A percentile compares a stretch with the other conserved stretches of the same genome.
These are phyloP conservation scores for Oryza officinalis DNA, from an alignment of 176 grass and related monocot species.

Conservation along the genomic window DNA sequence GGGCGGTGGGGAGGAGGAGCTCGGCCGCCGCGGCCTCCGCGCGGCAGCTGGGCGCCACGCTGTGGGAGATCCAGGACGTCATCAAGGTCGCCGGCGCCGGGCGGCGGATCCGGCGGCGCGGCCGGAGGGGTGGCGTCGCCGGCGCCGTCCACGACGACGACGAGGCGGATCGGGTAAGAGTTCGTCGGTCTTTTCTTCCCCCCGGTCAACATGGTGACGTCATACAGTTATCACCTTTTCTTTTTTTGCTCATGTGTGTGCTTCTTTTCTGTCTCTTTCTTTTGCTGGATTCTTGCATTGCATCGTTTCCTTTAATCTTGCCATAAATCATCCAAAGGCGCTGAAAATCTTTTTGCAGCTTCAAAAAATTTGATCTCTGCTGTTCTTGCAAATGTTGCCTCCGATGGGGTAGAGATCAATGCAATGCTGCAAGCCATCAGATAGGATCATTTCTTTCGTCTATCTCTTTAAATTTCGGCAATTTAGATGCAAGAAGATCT, in stretches of 20 bases:
- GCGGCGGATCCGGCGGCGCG: constrained; percentile 49
- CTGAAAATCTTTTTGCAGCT: not conserved
- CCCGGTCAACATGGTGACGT: constrained; percentile 24
- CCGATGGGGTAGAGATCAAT: not conserved
- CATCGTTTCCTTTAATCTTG: constrained; percentile 15
- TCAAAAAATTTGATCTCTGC: not conserved
- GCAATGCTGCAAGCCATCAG: not conserved
- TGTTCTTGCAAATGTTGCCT: not conserved
- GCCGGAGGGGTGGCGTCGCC: constrained; percentile 7
- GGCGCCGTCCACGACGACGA: constrained; percentile 7
- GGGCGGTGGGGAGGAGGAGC: constrained; percentile 41
- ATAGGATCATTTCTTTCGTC: not conserved
- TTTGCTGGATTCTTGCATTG: not conserved
- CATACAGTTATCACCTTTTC: not conserved
- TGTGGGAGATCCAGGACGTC: constrained; percentile 94
- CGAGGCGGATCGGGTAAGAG: constrained; percentile 63
- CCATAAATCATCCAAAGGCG: not conserved
- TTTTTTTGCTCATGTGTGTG: not conserved
- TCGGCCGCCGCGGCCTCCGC: constrained; percentile 65
- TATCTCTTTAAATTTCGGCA: not conserved
- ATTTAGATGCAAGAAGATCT: not conserved
- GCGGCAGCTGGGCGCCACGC: constrained; percentile 80
- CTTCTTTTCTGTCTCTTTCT: constrained; percentile 4
- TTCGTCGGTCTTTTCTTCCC: not conserved
- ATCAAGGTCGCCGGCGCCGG: constrained; percentile 30